Evolutionary conservation across 2,329 filamentous ascomycete species (phyloP).

Genomic region (Didymella segeticola): DNA sequence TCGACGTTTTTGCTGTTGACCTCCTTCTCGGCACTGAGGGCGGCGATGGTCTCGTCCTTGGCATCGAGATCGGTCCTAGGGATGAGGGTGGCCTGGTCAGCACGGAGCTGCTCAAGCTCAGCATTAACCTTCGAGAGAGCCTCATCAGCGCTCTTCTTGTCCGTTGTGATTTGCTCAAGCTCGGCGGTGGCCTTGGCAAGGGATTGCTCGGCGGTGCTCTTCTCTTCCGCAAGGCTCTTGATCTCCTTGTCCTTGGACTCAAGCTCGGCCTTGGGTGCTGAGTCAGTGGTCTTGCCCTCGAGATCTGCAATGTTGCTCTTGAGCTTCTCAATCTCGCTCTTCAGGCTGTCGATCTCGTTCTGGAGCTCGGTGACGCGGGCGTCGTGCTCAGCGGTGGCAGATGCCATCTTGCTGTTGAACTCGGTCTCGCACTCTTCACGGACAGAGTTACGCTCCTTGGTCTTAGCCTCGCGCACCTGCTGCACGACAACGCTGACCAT

Average conservation of each 20-base stretch:
- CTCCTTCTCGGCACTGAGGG: slow-evolving; percentile 35
- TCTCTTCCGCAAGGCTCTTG: slow-evolving; percentile 30
- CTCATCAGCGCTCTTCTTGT: slow-evolving; percentile 24
- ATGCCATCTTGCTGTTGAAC: slow-evolving; percentile 38
- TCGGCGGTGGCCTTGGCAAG: slow-evolving; percentile 26
- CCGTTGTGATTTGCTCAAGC: slow-evolving; percentile 24
- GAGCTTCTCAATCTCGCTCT: slow-evolving; percentile 40
- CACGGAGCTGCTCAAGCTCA: slow-evolving; percentile 24
- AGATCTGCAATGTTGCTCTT: slow-evolving; percentile 33
- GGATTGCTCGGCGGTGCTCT: slow-evolving; percentile 26
- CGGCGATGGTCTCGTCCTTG: slow-evolving; percentile 34
- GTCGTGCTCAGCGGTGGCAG: slow-evolving; percentile 26
- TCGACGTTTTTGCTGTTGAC: slow-evolving; percentile 29
- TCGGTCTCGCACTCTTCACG: slow-evolving; percentile 45
- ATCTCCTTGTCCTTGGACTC: slow-evolving; percentile 42
- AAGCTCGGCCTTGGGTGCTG: slow-evolving; percentile 32
- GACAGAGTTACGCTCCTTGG: slow-evolving; percentile 46
- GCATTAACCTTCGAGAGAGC: slow-evolving; percentile 27
- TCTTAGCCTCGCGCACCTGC: slow-evolving; percentile 50
- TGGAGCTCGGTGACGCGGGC: slow-evolving; percentile 35
- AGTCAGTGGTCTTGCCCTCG: slow-evolving; percentile 24
- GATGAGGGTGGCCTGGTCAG: slow-evolving; percentile 21
- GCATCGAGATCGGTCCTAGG: slow-evolving; percentile 38
- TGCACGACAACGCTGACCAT: slow-evolving; percentile 52
- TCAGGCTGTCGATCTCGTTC: slow-evolving; percentile 35